phyloP scores from a whole-genome alignment of 2,329 filamentous ascomycete genomes.

The Penicillium corylophilum region DNA sequence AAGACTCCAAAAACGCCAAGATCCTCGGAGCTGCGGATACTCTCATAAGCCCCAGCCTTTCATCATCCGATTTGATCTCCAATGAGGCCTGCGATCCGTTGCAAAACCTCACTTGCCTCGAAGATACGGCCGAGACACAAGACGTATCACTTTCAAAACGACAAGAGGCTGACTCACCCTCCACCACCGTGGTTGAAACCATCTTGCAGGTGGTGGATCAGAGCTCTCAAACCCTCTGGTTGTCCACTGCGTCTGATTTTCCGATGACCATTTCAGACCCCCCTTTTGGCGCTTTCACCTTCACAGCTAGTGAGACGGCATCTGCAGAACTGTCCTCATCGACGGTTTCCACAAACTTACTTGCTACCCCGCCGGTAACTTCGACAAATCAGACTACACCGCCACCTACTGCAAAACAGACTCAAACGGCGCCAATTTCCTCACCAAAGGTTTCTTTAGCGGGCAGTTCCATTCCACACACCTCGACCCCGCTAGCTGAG shows the following conservation, averaged over 20 bases:
- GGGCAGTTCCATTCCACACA: constrained; percentile 7
- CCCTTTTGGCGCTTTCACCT: constrained; percentile 8
- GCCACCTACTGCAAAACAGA: constrained; percentile 3
- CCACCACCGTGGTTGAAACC: constrained; percentile 13
- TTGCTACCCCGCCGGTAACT: constrained; percentile 3
- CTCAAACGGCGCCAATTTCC: constrained; percentile 4
- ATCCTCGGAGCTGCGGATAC: not conserved
- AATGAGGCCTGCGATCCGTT: constrained; percentile 11
- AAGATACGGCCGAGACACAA: not conserved
- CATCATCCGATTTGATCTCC: constrained; percentile 2
- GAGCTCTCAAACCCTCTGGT: constrained; percentile 16
- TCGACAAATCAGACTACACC: constrained; percentile 4
- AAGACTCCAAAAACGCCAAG: constrained; percentile 1
- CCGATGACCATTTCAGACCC: constrained; percentile 17
- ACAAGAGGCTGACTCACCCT: constrained; percentile 10
- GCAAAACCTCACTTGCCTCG: constrained; percentile 6
- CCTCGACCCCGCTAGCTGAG: constrained; percentile 13
- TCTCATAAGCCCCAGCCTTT: constrained; percentile 1
- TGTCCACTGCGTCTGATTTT: constrained; percentile 10
- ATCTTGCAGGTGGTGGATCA: constrained; percentile 20
- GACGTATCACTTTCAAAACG: constrained; percentile 12
- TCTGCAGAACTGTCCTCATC: not conserved
- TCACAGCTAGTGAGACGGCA: constrained; percentile 1
- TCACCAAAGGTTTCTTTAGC: constrained; percentile 8
- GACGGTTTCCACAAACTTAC: constrained; percentile 2